A percentile compares a stretch with the other conserved stretches of the same genome.
phyloP scores from a whole-genome alignment of 768 basidiomycete species.

The Mycena chlorophos region DNA sequence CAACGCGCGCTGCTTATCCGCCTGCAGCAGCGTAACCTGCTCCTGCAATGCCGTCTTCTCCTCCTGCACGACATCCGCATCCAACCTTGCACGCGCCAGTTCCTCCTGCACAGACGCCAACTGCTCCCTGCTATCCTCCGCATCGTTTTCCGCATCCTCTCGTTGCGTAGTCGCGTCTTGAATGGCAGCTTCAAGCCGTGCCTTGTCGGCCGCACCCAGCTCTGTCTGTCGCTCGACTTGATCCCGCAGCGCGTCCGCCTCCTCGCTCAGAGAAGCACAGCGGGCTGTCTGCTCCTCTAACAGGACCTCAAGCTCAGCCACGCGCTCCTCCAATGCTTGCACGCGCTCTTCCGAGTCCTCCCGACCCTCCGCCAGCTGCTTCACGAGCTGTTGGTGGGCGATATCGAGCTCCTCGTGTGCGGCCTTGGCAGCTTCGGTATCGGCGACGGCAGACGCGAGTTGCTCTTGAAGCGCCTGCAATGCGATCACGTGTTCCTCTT shows the following conservation, averaged over 20 bases:
- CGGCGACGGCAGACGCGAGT: slow-evolving; percentile 26
- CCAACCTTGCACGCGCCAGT: slow-evolving; percentile 41
- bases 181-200: slow-evolving; percentile 31
- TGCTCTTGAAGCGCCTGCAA: slow-evolving; percentile 25
- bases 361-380: slow-evolving; percentile 12
- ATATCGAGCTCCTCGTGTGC: slow-evolving; percentile 24
- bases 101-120: slow-evolving; percentile 38
- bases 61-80: slow-evolving; percentile 40
- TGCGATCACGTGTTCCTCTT: slow-evolving; percentile 20
- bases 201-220: slow-evolving; percentile 34
- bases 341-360: slow-evolving; percentile 4
- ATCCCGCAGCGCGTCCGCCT: slow-evolving; percentile 37
- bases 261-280: slow-evolving; percentile 39
- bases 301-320: slow-evolving; percentile 35
- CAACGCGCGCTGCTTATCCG: slow-evolving; percentile 63
- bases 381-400: slow-evolving; percentile 25
- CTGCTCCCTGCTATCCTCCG: slow-evolving; percentile 37
- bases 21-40: slow-evolving; percentile 57
- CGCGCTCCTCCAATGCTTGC: slow-evolving; percentile 32
- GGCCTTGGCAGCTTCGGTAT: slow-evolving; percentile 21
- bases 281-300: slow-evolving; percentile 38
- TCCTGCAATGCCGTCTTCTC: slow-evolving; percentile 56
- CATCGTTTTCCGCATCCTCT: slow-evolving; percentile 34
- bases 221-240: slow-evolving; percentile 42
- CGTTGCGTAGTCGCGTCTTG: slow-evolving; percentile 28